Evolutionary conservation across 495 filamentous ascomycete genomes (phyloP).

Genomic region (Amphirosellinia nigrospora): DNA sequence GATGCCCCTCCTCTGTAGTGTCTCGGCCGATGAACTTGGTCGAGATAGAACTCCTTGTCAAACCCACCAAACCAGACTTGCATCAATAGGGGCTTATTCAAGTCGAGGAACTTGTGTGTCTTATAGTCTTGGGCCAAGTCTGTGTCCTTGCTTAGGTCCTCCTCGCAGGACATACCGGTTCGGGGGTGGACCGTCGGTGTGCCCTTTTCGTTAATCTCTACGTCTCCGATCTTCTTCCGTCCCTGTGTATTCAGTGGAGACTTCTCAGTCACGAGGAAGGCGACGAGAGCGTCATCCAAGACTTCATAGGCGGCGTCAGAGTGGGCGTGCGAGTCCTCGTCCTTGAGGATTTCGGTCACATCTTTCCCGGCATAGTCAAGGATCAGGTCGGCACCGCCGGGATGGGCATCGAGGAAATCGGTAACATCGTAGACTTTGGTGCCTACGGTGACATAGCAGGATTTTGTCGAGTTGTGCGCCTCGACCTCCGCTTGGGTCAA

Average conservation of each 20-base stretch:
- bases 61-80: constrained; percentile 92
- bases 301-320: constrained; percentile 93
- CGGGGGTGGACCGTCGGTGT: constrained; percentile 60
- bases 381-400: constrained; percentile 87
- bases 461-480: constrained; percentile 77
- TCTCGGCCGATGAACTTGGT: constrained; percentile 92
- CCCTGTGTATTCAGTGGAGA: constrained; percentile 36
- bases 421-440: constrained; percentile 95
- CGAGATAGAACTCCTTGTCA: constrained; percentile 90
- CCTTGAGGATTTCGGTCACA: constrained; percentile 79
- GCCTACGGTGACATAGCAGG: constrained; percentile 92
- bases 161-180: constrained; percentile 84
- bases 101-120: constrained; percentile 90
- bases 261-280: constrained; percentile 68
- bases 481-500: constrained; percentile 79
- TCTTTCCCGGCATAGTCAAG: constrained; percentile 92
- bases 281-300: constrained; percentile 77
- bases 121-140: constrained; percentile 76
- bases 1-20: constrained; percentile 93
- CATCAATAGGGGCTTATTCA: constrained; percentile 81
- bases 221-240: constrained; percentile 29
- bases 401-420: constrained; percentile 84
- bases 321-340: constrained; percentile 82
- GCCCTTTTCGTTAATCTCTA: constrained; percentile 44
- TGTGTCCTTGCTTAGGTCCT: constrained; percentile 86